Evolutionary conservation across 768 basidiomycete genomes (phyloP), one percentile per base, ranked within the genome.

Genomic region (Pulveroboletus sp.): DNA sequence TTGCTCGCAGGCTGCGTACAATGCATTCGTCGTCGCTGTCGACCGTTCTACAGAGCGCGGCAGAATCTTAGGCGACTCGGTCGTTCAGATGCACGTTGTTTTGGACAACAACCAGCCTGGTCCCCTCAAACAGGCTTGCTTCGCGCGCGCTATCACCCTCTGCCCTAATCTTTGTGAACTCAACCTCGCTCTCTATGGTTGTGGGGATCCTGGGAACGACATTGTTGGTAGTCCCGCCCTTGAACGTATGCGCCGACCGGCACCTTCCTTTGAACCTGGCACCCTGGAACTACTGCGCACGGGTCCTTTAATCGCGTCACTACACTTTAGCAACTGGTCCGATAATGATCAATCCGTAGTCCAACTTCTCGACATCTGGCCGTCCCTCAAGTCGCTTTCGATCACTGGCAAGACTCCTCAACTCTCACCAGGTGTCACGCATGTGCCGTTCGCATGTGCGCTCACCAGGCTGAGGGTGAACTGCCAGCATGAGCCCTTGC

Each of bases 271-370:
- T 55, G 75, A 79, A 56, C 71, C 75, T 0, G 63, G 61, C 43
- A 81, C 79, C 3, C 64, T 86, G 27, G 65, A 74, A 16, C 63
- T 77, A 36, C 74, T 87, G 43, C 75, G 69, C 44, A 63, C 75
- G 10, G 83, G 80, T n/a, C 81, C 85, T 1, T 60, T 52, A 38
- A 77, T 81, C 52, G 69, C 75, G 25, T 61, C 66, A 6, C 72
- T 89, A 5, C 75, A 77, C 46, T 82, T 89, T 58, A 78, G 75
- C 61, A 88, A 89, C 60, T 87, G 84, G 84, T 82, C 86, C 11
- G 77, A 82, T 52, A 81, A 84, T 59, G 66, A 74, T 42, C 66
- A 77, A 34, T 69, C 76, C 14, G 68, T 87, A 43, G 68, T 73
- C 40, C 82, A 85, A 63, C 75, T 89, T 34, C 77, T 88, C 53